These are phyloP conservation scores for Tuber borchii DNA, from an alignment of 495 filamentous ascomycete genomes.

Conservation along the genomic window DNA sequence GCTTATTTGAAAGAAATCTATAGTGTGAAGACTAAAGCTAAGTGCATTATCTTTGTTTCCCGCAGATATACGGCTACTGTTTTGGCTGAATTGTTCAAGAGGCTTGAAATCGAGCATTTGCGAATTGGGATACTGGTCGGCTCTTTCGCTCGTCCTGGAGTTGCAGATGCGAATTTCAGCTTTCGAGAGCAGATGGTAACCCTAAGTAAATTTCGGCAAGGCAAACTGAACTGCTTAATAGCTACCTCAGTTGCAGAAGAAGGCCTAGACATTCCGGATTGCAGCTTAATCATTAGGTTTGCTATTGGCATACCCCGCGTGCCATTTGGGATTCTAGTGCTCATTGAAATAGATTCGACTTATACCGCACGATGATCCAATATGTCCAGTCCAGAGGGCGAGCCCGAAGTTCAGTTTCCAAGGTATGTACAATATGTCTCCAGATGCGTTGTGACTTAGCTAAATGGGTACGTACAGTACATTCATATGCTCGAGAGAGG, in stretches of 20 bases:
- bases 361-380: constrained; percentile 87
- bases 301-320: background rate
- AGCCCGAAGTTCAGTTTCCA: constrained; percentile 65
- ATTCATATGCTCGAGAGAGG: constrained; percentile 70
- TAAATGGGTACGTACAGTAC: constrained; percentile 49
- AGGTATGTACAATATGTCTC: background rate
- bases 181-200: constrained; percentile 70
- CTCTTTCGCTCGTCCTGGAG: constrained; percentile 44
- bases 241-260: constrained; percentile 91
- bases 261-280: constrained; percentile 91
- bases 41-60: constrained; percentile 85
- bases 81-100: constrained; percentile 58
- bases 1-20: constrained; percentile 56
- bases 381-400: constrained; percentile 94
- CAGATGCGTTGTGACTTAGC: background rate
- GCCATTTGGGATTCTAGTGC: background rate
- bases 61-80: constrained; percentile 69
- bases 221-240: constrained; percentile 81
- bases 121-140: constrained; percentile 64
- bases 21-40: constrained; percentile 50
- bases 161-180: constrained; percentile 55
- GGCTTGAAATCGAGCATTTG: constrained; percentile 54
- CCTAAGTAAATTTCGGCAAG: constrained; percentile 68
- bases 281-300: constrained; percentile 73
- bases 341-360: constrained; percentile 58